phyloP scores from a whole-genome alignment of 352 stramenopile genomes.

The Phytophthora cactorum region DNA sequence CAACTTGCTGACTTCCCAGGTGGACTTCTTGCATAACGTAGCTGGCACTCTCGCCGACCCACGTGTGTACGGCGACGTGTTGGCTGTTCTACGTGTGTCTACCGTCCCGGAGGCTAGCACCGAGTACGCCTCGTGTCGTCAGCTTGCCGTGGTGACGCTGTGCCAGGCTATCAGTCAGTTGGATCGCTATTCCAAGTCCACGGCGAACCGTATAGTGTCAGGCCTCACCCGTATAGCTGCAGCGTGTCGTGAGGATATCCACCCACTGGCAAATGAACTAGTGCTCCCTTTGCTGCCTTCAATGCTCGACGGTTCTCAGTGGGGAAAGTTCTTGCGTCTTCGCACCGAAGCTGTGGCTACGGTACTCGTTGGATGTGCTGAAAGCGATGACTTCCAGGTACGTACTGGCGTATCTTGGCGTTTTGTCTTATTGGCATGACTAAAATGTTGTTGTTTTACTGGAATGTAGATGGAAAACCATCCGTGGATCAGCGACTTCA shows the following conservation, averaged over 20 bases:
- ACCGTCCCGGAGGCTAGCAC: conserved; percentile 36
- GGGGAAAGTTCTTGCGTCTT: conserved; percentile 54
- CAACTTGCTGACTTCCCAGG: conserved; percentile 35
- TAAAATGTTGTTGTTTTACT: conserved; percentile 7
- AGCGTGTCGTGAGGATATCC: conserved; percentile 46
- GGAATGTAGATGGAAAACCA: conserved; percentile 42
- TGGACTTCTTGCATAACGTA: conserved; percentile 63
- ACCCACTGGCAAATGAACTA: conserved; percentile 53
- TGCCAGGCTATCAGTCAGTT: conserved; percentile 63
- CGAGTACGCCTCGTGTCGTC: conserved; percentile 36
- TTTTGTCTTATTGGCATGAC: background rate
- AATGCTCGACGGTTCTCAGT: conserved; percentile 58
- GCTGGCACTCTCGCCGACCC: conserved; percentile 76
- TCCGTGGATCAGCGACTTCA: conserved; percentile 53
- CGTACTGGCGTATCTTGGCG: background rate
- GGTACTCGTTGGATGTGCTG: conserved; percentile 47
- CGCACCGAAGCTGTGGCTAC: conserved; percentile 57
- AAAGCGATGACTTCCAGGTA: conserved; percentile 50
- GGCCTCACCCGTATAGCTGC: conserved; percentile 58
- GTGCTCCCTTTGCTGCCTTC: conserved; percentile 47
- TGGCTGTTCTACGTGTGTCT: conserved; percentile 45
- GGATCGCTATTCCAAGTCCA: conserved; percentile 79
- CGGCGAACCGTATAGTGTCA: conserved; percentile 58
- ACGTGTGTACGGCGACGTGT: conserved; percentile 68
- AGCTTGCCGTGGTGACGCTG: conserved; percentile 45